Evolutionary conservation across 2,329 filamentous ascomycete species (phyloP).

Genomic region (Clarireedia monteithiana): DNA sequence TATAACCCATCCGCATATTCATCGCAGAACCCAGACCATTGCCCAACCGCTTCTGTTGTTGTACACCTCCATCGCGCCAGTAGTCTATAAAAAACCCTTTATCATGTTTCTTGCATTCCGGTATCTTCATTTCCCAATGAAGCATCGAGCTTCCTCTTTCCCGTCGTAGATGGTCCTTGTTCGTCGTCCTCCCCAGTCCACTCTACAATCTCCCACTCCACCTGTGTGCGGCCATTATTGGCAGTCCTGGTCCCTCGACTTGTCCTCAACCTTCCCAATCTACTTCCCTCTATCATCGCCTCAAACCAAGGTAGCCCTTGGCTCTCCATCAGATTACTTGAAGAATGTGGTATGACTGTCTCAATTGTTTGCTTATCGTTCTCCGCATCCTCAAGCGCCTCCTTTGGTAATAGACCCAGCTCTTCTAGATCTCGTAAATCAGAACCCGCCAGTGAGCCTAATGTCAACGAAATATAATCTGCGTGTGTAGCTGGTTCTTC

Average conservation of each 20-base stretch:
- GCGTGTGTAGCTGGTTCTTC: slow-evolving; percentile 64
- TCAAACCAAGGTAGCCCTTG: slow-evolving; percentile 79
- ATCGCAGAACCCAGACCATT: background rate
- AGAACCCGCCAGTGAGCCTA: slow-evolving; percentile 67
- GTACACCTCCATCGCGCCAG: background rate
- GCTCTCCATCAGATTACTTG: slow-evolving; percentile 18
- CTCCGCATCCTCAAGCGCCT: slow-evolving; percentile 31
- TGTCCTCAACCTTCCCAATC: slow-evolving; percentile 59
- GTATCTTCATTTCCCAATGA: slow-evolving; percentile 3
- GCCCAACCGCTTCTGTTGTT: background rate
- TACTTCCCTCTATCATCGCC: slow-evolving; percentile 67
- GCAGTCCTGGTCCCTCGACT: slow-evolving; percentile 46
- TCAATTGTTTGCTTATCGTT: slow-evolving; percentile 18
- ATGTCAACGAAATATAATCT: slow-evolving; percentile 70
- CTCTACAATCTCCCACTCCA: slow-evolving; percentile 83
- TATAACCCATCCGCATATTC: too few species aligned
- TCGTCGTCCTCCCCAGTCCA: slow-evolving; percentile 46
- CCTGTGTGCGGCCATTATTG: slow-evolving; percentile 53
- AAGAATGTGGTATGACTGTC: slow-evolving; percentile 21
- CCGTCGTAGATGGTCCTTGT: slow-evolving; percentile 29
- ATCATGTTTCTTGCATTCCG: slow-evolving; percentile 4
- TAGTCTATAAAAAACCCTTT: background rate
- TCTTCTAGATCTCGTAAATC: slow-evolving; percentile 69
- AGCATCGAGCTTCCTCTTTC: slow-evolving; percentile 32
- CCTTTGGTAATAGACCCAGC: slow-evolving; percentile 59